Evolutionary conservation across 805 yeast genomes (phyloP).

Genomic region (Zygosaccharomyces lentus): DNA sequence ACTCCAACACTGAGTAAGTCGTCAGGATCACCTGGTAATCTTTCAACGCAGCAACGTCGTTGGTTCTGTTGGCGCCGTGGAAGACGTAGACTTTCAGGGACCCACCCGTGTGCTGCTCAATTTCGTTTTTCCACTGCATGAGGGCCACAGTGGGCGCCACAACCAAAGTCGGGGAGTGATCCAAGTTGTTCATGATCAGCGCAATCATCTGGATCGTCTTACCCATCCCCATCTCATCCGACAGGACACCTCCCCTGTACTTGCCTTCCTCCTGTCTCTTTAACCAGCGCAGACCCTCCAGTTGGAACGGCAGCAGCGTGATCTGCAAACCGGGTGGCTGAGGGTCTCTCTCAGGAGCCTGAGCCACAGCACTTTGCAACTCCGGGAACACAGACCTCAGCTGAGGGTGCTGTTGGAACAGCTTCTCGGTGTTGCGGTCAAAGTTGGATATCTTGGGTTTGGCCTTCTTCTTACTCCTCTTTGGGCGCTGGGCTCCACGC

Average conservation of each 20-base stretch:
- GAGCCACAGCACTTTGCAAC: conserved; percentile 45
- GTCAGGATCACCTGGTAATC: conserved; percentile 73
- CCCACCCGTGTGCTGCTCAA: conserved; percentile 75
- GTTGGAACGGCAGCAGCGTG: conserved; percentile 79
- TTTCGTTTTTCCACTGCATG: conserved; percentile 96
- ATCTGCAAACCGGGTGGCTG: conserved; percentile 81
- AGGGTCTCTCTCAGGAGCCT: conserved; percentile 50
- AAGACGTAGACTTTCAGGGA: conserved; percentile 62
- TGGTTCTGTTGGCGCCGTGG: conserved; percentile 82
- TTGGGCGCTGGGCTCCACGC: neutral
- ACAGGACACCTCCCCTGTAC: conserved; percentile 86
- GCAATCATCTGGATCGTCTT: conserved; percentile 96
- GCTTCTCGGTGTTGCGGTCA: conserved; percentile 61
- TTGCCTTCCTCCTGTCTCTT: conserved; percentile 58
- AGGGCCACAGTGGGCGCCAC: conserved; percentile 98
- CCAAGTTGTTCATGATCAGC: conserved; percentile 63
- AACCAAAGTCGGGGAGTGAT: conserved; percentile 74
- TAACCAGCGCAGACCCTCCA: conserved; percentile 92
- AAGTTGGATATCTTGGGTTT: conserved; percentile 51
- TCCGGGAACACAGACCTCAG: conserved; percentile 66
- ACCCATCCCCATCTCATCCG: conserved; percentile 99
- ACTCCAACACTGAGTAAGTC: conserved; percentile 88
- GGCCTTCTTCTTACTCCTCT: conserved; percentile 18
- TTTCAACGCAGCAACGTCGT: conserved; percentile 49
- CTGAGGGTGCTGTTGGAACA: conserved; percentile 76